Percentiles rank a stretch among this genome's conserved stretches.
Conservation (phyloP, 441 rosid species). For the Corymbia calophylla region DNA sequence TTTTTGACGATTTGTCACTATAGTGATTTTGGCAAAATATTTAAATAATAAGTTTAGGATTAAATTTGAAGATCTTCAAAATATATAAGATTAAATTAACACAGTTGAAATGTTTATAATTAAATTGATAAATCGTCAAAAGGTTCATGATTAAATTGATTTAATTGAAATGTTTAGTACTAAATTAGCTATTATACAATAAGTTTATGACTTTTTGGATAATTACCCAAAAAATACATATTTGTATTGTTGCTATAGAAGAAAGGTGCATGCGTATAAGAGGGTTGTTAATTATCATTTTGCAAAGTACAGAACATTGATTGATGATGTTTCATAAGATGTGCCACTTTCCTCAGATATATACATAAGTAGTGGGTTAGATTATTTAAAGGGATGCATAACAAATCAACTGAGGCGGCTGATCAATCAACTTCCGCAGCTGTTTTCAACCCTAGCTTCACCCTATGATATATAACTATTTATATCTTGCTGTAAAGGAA, state of each 20-base stretch:
- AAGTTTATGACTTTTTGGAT: too few species aligned
- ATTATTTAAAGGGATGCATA: not conserved
- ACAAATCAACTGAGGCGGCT: not conserved
- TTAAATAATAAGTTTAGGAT: not conserved
- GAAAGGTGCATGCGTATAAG: not conserved
- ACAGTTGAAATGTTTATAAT: too few species aligned
- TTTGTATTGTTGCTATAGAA: not conserved
- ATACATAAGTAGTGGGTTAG: not conserved
- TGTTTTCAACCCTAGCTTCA: not conserved
- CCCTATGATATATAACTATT: not conserved
- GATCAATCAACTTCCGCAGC: not conserved
- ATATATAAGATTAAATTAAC: too few species aligned
- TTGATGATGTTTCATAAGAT: not conserved
- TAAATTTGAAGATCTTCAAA: too few species aligned
- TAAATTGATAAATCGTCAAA: too few species aligned
- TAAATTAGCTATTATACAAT: rapidly evolving
- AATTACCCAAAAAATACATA: not conserved
- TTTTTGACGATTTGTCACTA: not conserved
- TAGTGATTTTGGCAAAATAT: too few species aligned
- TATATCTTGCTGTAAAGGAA: not conserved
- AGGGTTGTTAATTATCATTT: not conserved
- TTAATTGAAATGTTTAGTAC: not conserved
- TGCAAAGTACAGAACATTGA: not conserved
- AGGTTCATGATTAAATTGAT: too few species aligned
- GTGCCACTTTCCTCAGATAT: not conserved